A percentile compares a stretch with the other conserved stretches of the same genome.
Evolutionary conservation across 2,329 filamentous ascomycete genomes (phyloP).

Genomic region (Chaetomium sp.): DNA sequence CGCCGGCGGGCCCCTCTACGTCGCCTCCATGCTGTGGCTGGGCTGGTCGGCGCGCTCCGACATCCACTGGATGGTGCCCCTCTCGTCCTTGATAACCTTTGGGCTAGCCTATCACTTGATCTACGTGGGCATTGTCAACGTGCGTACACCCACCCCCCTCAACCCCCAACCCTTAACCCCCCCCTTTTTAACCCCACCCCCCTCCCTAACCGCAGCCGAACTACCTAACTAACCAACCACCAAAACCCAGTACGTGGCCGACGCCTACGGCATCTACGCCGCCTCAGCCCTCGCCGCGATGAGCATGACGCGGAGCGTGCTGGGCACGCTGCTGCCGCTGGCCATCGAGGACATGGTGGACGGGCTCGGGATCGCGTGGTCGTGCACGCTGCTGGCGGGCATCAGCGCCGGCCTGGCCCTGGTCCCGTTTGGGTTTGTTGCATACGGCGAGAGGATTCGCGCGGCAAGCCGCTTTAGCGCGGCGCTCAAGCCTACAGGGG

Average conservation of each 20-base stretch:
- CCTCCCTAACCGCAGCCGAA: not conserved
- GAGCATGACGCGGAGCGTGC: conserved; percentile 35
- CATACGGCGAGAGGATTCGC: conserved; percentile 47
- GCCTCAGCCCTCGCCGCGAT: conserved; percentile 37
- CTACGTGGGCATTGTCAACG: conserved; percentile 38
- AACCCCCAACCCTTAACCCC: not conserved
- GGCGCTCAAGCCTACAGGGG: conserved; percentile 43
- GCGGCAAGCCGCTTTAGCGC: conserved; percentile 40
- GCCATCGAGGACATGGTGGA: conserved; percentile 36
- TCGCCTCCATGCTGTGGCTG: conserved; percentile 37
- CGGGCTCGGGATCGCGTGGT: conserved; percentile 39
- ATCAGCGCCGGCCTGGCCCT: conserved; percentile 49
- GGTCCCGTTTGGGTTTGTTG: conserved; percentile 55
- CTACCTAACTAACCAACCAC: not conserved
- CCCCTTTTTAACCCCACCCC: no score
- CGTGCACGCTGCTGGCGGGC: conserved; percentile 53
- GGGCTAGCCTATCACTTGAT: conserved; percentile 38
- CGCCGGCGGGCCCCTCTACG: conserved; percentile 35
- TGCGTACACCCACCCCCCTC: conserved; percentile 4
- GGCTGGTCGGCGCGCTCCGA: conserved; percentile 34
- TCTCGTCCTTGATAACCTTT: conserved; percentile 36
- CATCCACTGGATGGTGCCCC: conserved; percentile 37
- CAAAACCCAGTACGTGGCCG: conserved; percentile 30
- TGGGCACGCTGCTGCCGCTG: conserved; percentile 35
- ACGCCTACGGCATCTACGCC: conserved; percentile 37